These are phyloP conservation scores for Podospora pseudocomata DNA, from an alignment of 495 filamentous ascomycete species.

Conservation along the genomic window DNA sequence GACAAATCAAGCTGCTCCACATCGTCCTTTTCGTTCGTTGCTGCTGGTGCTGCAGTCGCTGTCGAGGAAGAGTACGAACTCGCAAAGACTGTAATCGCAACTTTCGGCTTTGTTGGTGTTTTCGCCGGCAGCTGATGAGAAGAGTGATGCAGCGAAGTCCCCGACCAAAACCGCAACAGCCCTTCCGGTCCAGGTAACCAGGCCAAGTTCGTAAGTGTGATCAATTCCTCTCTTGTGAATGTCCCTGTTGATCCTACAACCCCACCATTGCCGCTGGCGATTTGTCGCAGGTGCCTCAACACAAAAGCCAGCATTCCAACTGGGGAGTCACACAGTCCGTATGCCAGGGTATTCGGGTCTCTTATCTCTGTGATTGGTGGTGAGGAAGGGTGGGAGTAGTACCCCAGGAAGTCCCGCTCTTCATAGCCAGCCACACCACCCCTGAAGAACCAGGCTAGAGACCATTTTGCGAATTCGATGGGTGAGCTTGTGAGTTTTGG, in stretches of 20 bases:
- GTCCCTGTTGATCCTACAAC: slow-evolving; percentile 15
- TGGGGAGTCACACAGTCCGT: slow-evolving; percentile 53
- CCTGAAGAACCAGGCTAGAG: slow-evolving; percentile 39
- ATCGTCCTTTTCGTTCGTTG: neutral
- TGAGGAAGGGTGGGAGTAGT: neutral
- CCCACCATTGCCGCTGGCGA: neutral
- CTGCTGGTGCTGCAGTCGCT: neutral
- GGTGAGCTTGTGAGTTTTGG: slow-evolving; percentile 35
- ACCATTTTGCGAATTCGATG: slow-evolving; percentile 43
- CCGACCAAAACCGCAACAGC: slow-evolving; percentile 44
- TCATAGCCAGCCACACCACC: slow-evolving; percentile 41
- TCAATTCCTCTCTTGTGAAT: slow-evolving; percentile 40
- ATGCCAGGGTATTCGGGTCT: slow-evolving; percentile 49
- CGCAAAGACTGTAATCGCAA: slow-evolving; percentile 45
- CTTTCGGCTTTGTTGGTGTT: slow-evolving; percentile 29
- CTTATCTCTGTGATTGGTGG: slow-evolving; percentile 14
- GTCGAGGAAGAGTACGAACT: slow-evolving; percentile 19
- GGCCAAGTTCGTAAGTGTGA: slow-evolving; percentile 43
- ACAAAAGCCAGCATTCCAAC: slow-evolving; percentile 48
- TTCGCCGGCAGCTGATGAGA: neutral
- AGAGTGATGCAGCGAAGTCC: slow-evolving; percentile 31
- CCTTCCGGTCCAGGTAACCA: slow-evolving; percentile 52
- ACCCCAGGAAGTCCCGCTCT: slow-evolving; percentile 33
- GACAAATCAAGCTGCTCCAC: neutral
- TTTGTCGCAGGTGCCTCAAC: slow-evolving; percentile 30